A percentile compares a stretch with the other conserved stretches of the same genome.
Conservation (phyloP, 805 yeast species). For the Nakazawaea holstii region DNA sequence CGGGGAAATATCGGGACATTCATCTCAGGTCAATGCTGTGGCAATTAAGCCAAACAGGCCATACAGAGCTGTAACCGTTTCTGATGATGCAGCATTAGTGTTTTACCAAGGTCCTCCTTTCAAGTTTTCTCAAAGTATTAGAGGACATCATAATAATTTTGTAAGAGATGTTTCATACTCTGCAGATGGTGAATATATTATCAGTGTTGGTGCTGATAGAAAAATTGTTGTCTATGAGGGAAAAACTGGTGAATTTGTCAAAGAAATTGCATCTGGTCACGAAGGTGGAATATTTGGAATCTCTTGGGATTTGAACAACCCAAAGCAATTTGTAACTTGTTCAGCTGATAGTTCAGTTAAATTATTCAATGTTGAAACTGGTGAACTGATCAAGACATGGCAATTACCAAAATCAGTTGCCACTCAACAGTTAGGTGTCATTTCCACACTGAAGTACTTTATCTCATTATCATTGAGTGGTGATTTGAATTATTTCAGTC, state of each 20-base stretch:
- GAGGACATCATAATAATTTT: slow-evolving; percentile 73
- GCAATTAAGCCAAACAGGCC: slow-evolving; percentile 84
- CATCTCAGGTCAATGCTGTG: slow-evolving; percentile 77
- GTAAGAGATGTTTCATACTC: slow-evolving; percentile 78
- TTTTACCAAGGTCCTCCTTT: slow-evolving; percentile 93
- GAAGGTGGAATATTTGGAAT: slow-evolving; percentile 79
- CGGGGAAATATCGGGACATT: slow-evolving; percentile 93
- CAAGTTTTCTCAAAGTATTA: slow-evolving; percentile 67
- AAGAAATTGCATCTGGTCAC: slow-evolving; percentile 49
- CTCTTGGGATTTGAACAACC: slow-evolving; percentile 57
- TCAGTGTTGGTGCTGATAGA: slow-evolving; percentile 84
- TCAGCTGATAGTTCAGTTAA: slow-evolving; percentile 80
- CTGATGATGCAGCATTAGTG: slow-evolving; percentile 83
- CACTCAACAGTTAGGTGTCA: slow-evolving; percentile 78
- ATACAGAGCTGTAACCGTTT: slow-evolving; percentile 86
- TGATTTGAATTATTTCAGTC: slow-evolving; percentile 53
- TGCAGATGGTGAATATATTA: slow-evolving; percentile 70
- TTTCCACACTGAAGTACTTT: slow-evolving; percentile 51
- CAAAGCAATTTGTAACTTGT: slow-evolving; percentile 61
- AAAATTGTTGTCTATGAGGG: slow-evolving; percentile 79
- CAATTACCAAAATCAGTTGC: slow-evolving; percentile 38
- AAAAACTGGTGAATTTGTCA: slow-evolving; percentile 69
- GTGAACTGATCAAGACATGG: slow-evolving; percentile 46
- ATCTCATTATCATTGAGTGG: slow-evolving; percentile 72
- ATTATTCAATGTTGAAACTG: slow-evolving; percentile 48